Conservation (phyloP, 345 rosid genomes). For the Populus euphratica region DNA sequence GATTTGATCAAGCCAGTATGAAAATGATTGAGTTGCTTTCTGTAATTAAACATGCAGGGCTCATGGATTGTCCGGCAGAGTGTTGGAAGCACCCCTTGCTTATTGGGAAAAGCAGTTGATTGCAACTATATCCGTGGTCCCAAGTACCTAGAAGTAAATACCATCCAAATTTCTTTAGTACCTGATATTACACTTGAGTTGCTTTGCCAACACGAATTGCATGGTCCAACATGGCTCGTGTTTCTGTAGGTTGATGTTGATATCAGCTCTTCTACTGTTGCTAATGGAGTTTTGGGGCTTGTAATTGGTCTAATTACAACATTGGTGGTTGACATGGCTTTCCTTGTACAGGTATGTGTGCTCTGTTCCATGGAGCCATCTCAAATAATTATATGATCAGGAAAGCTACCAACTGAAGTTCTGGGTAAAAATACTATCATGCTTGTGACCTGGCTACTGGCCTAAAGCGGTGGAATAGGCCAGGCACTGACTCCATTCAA, state of each 20-base stretch:
- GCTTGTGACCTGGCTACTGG: too few species aligned
- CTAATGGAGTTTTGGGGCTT: conserved; percentile 97
- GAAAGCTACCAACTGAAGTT: not conserved
- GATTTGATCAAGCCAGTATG: not conserved
- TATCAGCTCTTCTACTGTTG: conserved; percentile 96
- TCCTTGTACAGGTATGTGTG: conserved; percentile 80
- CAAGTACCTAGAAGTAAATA: conserved; percentile 72
- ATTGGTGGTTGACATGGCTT: conserved; percentile 97
- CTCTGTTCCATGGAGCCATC: conserved; percentile 14
- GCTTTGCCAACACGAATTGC: not conserved
- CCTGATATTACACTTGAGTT: not conserved
- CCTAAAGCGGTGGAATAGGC: too few species aligned
- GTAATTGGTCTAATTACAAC: conserved; percentile 90
- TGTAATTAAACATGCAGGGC: conserved; percentile 48
- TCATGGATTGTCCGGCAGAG: conserved; percentile 99
- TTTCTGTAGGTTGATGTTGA: conserved; percentile 78
- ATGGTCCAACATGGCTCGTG: conserved; percentile 12
- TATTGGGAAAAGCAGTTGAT: conserved; percentile 93
- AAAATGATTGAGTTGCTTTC: not conserved
- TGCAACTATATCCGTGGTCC: conserved; percentile 87
- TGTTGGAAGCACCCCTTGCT: conserved; percentile 97
- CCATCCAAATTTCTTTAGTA: not conserved
- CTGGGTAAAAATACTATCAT: not conserved
- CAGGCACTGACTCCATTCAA: too few species aligned
- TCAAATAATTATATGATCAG: not conserved